Evolutionary conservation across 805 yeast species (phyloP).

Genomic region (Kregervanrija pseudodelftensis): DNA sequence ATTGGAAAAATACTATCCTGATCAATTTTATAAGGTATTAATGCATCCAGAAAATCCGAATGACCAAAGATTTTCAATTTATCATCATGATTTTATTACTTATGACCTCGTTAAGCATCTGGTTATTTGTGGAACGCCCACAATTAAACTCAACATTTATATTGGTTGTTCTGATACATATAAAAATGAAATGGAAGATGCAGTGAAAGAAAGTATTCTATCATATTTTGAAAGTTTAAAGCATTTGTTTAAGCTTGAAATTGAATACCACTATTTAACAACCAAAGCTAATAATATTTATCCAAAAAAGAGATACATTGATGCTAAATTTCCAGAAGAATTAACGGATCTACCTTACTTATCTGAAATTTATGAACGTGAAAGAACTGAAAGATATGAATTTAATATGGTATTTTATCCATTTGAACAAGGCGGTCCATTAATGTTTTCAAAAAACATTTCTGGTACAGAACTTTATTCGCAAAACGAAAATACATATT

Average conservation of each 20-base stretch:
- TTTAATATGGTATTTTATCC: conserved; percentile 21
- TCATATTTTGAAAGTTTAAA: conserved; percentile 3
- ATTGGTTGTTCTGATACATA: conserved; percentile 3
- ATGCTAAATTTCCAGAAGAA: conserved; percentile 16
- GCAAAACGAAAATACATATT: conserved; percentile 13
- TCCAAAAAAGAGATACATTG: conserved; percentile 7
- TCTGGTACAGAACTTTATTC: conserved; percentile 13
- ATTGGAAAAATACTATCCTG: conserved; percentile 15
- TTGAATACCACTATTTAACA: neutral
- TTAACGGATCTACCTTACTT: conserved; percentile 19
- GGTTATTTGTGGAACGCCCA: neutral
- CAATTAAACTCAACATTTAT: conserved; percentile 3
- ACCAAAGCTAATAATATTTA: too few species aligned
- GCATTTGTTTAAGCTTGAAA: conserved; percentile 3
- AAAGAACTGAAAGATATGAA: neutral
- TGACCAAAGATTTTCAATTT: neutral
- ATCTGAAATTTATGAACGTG: conserved; percentile 11
- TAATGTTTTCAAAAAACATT: conserved; percentile 10
- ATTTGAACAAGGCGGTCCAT: conserved; percentile 15
- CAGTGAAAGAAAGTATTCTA: conserved; percentile 9
- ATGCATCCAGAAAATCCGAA: conserved; percentile 9
- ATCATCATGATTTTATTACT: neutral
- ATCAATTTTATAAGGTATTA: conserved; percentile 15
- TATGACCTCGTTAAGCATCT: neutral
- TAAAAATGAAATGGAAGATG: conserved; percentile 15